Base-by-base conservation (phyloP, 306 rosid genomes). In the Crotalaria pallida region DNA sequence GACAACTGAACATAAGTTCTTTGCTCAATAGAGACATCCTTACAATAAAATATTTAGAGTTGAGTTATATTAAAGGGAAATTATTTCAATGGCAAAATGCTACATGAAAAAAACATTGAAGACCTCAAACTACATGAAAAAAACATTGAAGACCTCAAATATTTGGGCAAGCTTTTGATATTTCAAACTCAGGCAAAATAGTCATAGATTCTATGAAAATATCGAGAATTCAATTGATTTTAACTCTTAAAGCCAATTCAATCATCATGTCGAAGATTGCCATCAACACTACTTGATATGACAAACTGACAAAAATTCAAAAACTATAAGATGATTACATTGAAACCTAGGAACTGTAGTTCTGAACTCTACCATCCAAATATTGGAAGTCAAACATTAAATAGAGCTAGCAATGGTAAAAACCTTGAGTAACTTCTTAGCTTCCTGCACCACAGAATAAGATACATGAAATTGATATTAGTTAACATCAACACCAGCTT, bases 361-460 rank as follows among this genome's bases (percentile, higher is more conserved):
- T 62, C 58, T 4, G 15, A 6, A 6, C 3, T 13, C 51, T 34
- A 61, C 36, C 57, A 58, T 17, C 5, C 15, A 18, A 60, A 69
- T 1, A 26, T 48, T 26, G 10, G 45, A 58, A 58, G 63, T 34
- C 60, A 65, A 5, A 62, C 63, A 43, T 27, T 22, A 5, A 26
- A 50, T 18, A 31, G 16, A 52, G 38, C 47, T 22, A 36, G 48
- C 50, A 16, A 21, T 8, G 15, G 26, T 40, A 52, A 41, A 47
- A 72, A 31, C 16, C 69, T 47, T 44, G 24, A 24, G 23, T 44
- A 29, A 22, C 61, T 21, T 26, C 27, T 60, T 18, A 48, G 64
- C 80, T 17, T 43, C 75, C 63, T 38, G 38, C 31, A 52, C 21
- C n/a, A n/a, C n/a, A n/a, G n/a, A n/a, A n/a, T n/a, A n/a, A n/a